Evolutionary conservation across 495 filamentous ascomycete genomes (phyloP).

Genomic region (Aspergillus diversus): DNA sequence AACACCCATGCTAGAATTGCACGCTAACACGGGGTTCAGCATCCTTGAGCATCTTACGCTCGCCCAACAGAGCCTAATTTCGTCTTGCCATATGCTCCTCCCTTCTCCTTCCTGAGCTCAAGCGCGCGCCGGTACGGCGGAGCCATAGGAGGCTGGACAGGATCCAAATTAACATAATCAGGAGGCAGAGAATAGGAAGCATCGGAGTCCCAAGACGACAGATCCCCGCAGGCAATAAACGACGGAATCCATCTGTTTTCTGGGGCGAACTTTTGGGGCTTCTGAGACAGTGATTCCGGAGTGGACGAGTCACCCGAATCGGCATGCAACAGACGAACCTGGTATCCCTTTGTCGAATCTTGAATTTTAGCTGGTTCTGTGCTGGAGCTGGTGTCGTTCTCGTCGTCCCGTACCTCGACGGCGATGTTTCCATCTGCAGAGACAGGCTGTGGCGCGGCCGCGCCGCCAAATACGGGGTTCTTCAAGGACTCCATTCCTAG

Average conservation of each 20-base stretch:
- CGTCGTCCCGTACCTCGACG: conserved; percentile 59
- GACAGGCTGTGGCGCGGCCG: conserved; percentile 33
- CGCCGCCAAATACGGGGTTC: conserved; percentile 51
- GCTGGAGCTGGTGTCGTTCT: conserved; percentile 29
- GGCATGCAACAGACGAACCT: conserved; percentile 33
- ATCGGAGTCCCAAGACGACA: conserved; percentile 93
- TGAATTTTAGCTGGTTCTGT: conserved; percentile 26
- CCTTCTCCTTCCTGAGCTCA: conserved; percentile 75
- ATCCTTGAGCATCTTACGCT: conserved; percentile 22
- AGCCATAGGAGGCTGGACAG: conserved; percentile 94
- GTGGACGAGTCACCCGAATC: conserved; percentile 26
- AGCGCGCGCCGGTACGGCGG: conserved; percentile 91
- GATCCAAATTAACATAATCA: conserved; percentile 78
- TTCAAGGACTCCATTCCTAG: conserved; percentile 46
- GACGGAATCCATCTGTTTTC: conserved; percentile 81
- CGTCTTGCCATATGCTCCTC: conserved; percentile 84
- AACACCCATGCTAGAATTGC: neutral
- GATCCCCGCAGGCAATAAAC: conserved; percentile 93
- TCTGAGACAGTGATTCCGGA: conserved; percentile 30
- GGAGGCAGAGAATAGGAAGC: conserved; percentile 86
- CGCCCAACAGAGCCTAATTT: conserved; percentile 43
- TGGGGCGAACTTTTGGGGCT: conserved; percentile 36
- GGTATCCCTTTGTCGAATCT: conserved; percentile 3
- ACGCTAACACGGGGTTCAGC: neutral
- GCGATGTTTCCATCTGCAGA: conserved; percentile 63